Base-by-base conservation (phyloP, 352 stramenopile species). In the Globisporangium nagaii region DNA sequence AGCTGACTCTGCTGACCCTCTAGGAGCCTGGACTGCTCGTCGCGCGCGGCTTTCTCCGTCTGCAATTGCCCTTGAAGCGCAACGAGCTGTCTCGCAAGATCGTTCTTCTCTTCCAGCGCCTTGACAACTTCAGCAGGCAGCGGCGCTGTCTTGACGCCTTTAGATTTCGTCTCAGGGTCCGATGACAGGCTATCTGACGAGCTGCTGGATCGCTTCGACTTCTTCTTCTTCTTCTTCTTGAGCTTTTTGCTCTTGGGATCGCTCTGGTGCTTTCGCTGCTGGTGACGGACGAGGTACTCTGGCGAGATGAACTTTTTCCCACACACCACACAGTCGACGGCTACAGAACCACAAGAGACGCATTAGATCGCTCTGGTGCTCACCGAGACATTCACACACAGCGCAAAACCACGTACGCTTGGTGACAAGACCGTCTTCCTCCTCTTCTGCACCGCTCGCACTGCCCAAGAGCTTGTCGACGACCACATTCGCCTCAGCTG, bases 261-360 rank as follows among this genome's bases (percentile, higher is more conserved):
- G n/a, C 24, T 31, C 39, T 63, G 59, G 50, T 91, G 83, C 17
- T 86, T 84, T 43, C 70, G 68, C 32, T 79, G 60, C 31, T 93
- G 79, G 42, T 93, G 80, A 7, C 70, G 79, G 3, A 90, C 43
- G 20, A 93, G 63, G 52, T 89, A 93, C 44, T 87, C 73, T 0
- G 75, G 63, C 24, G 79, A 87, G 2, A 93, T 47, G 50, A 93
- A 93, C 22, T 71, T 75, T 57, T 93, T 93, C 17, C 71, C 66
- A 57, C 83, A 93, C 12, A 93, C 37, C 0, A 90, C 74, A 40
- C 83, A 91, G 8, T 66, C 53, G 10, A 75, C 62, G 11, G 73
- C 73, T 84, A 25, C 12, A 27, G 1, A 28, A 34, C 4, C 43
- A 22, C 24, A n/a, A 31, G 10, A 28, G 8, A 48, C 36, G 42